These are phyloP conservation scores for Fistulinella cinereoalba DNA, from an alignment of 1,284 basidiomycete genomes.

Conservation along the genomic window DNA sequence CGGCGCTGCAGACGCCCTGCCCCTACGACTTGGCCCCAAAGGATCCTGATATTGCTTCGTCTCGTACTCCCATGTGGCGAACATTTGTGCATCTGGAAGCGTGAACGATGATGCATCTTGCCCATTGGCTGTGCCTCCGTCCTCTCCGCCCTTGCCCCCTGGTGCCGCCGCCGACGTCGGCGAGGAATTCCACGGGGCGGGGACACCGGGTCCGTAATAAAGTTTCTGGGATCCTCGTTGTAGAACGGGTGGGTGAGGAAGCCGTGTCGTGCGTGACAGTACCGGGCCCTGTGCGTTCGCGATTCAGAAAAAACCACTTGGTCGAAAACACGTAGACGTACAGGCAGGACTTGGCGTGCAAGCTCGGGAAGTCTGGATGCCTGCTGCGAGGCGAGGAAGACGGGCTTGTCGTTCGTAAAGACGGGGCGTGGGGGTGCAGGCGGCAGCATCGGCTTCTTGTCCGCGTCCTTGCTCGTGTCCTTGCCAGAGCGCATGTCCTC, in stretches of 20 bases:
- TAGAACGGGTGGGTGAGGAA: constrained; percentile 61
- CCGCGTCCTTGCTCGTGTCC: constrained; percentile 28
- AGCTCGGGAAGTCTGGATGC: constrained; percentile 54
- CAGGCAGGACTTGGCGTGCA: constrained; percentile 58
- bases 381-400: constrained; percentile 33
- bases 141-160: constrained; percentile 28
- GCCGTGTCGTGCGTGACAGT: constrained; percentile 56
- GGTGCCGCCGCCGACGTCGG: constrained; percentile 30
- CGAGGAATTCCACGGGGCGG: constrained; percentile 64
- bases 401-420: constrained; percentile 42
- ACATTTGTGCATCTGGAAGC: constrained; percentile 66
- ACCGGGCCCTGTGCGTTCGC: constrained; percentile 36
- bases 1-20: constrained; percentile 14
- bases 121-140: constrained; percentile 27
- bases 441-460: constrained; percentile 52
- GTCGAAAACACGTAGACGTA: constrained; percentile 35
- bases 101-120: constrained; percentile 37
- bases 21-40: constrained; percentile 32
- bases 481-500: constrained; percentile 26
- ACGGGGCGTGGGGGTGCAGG: constrained; percentile 51
- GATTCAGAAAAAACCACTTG: background rate
- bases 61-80: constrained; percentile 75
- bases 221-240: constrained; percentile 55
- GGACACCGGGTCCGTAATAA: constrained; percentile 57
- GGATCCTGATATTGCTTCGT: constrained; percentile 58